These are phyloP conservation scores for Syzygium oleosum DNA, from an alignment of 345 rosid genomes.

Conservation along the genomic window DNA sequence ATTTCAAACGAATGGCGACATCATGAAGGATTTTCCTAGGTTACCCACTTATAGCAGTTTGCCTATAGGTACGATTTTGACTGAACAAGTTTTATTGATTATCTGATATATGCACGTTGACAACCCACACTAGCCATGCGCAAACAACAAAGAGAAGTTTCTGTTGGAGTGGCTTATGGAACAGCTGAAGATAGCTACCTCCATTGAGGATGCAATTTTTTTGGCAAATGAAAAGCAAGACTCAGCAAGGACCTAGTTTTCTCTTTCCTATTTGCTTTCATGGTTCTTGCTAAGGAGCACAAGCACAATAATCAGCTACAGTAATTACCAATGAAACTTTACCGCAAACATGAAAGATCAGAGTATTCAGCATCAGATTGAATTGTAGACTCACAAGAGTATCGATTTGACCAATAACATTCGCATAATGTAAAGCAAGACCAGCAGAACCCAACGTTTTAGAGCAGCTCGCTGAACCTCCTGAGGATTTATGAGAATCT, in stretches of 20 bases:
- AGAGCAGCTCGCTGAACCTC: slow-evolving; percentile 4
- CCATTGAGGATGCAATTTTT: neutral
- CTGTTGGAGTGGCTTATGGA: neutral
- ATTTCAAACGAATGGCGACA: neutral
- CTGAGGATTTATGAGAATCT: slow-evolving; percentile 35
- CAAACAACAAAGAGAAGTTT: neutral
- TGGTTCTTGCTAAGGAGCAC: neutral
- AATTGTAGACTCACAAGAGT: slow-evolving; percentile 28
- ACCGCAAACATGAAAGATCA: neutral
- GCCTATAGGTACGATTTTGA: neutral
- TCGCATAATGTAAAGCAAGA: slow-evolving; percentile 48
- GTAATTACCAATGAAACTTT: neutral
- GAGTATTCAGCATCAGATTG: neutral
- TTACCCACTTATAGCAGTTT: neutral
- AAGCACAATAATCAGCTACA: neutral
- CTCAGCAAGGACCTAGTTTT: neutral
- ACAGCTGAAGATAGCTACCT: neutral
- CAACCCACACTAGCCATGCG: neutral
- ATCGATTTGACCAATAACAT: slow-evolving; percentile 38
- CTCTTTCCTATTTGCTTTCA: neutral
- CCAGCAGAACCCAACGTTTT: slow-evolving; percentile 41
- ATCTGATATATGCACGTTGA: neutral
- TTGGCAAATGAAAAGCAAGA: neutral
- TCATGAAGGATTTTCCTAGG: neutral
- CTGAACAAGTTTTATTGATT: neutral